phyloP scores from a whole-genome alignment of 2,329 filamentous ascomycete genomes.

The Furcasterigmium furcatum region DNA sequence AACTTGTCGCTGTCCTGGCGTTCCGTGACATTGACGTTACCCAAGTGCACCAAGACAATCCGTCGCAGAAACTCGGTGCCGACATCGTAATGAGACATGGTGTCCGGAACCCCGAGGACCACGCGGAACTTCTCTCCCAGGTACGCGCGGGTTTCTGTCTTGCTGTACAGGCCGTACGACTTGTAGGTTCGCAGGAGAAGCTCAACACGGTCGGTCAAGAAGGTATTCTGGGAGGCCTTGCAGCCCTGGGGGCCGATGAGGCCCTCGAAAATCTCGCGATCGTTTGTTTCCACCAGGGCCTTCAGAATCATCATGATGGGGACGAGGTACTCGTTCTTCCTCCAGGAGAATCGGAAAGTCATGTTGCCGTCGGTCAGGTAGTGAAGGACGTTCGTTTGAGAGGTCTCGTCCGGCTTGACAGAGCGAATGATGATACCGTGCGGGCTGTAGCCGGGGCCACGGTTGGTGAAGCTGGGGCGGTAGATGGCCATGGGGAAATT shows the following conservation, averaged over 20 bases:
- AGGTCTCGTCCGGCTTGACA: slow-evolving; percentile 95
- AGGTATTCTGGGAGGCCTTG: slow-evolving; percentile 80
- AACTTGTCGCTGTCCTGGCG: slow-evolving; percentile 90
- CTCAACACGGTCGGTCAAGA: slow-evolving; percentile 92
- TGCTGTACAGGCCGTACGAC: slow-evolving; percentile 78
- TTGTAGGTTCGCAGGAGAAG: slow-evolving; percentile 91
- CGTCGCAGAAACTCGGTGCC: slow-evolving; percentile 88
- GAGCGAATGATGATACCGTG: slow-evolving; percentile 90
- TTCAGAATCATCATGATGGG: slow-evolving; percentile 97
- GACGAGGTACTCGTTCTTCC: slow-evolving; percentile 95
- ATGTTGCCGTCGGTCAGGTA: slow-evolving; percentile 95
- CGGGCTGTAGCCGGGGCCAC: slow-evolving; percentile 83
- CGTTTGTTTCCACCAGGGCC: slow-evolving; percentile 91
- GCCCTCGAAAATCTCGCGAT: slow-evolving; percentile 94
- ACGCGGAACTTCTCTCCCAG: slow-evolving; percentile 89
- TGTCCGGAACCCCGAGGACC: slow-evolving; percentile 79
- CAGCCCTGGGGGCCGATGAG: slow-evolving; percentile 76
- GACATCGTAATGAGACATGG: slow-evolving; percentile 82
- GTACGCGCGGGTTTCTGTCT: slow-evolving; percentile 77
- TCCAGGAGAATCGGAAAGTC: slow-evolving; percentile 96
- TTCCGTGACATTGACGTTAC: slow-evolving; percentile 79
- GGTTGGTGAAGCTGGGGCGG: slow-evolving; percentile 83
- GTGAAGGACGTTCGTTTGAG: slow-evolving; percentile 94
- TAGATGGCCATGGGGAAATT: slow-evolving; percentile 96
- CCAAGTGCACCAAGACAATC: slow-evolving; percentile 88